These are phyloP conservation scores for Gymnopus androsaceus DNA, from an alignment of 1,284 basidiomycete genomes.

Conservation along the genomic window DNA sequence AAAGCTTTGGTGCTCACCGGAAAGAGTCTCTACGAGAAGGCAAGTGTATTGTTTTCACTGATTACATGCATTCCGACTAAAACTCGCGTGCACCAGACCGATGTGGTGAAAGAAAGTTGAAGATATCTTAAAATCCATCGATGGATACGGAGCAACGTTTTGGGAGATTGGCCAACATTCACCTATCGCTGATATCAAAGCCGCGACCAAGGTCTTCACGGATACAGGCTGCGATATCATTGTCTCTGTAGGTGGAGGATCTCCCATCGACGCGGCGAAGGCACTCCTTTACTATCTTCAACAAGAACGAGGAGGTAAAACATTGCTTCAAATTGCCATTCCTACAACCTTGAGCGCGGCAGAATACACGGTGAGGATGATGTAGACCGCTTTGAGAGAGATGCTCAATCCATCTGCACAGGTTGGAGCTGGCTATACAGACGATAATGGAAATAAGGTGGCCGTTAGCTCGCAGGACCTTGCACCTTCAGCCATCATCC, in stretches of 20 bases:
- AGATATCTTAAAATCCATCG: constrained; percentile 51
- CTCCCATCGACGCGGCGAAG: constrained; percentile 78
- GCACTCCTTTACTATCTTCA: constrained; percentile 65
- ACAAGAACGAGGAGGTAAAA: constrained; percentile 50
- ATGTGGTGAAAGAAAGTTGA: constrained; percentile 64
- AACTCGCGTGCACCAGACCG: constrained; percentile 49
- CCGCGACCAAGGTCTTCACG: constrained; percentile 59
- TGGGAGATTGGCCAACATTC: constrained; percentile 78
- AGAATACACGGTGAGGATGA: too few species aligned
- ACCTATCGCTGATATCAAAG: constrained; percentile 69
- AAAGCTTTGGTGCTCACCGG: constrained; percentile 75
- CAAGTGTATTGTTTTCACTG: constrained; percentile 22
- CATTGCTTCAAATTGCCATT: constrained; percentile 65
- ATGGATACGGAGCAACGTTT: constrained; percentile 68
- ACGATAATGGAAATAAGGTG: constrained; percentile 70
- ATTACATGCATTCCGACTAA: neutral
- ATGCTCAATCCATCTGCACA: too few species aligned
- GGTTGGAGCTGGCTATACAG: constrained; percentile 74
- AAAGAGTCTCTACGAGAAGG: constrained; percentile 66
- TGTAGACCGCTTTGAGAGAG: too few species aligned
- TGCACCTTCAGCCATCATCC: constrained; percentile 70
- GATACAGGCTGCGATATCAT: constrained; percentile 64
- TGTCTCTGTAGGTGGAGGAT: constrained; percentile 72
- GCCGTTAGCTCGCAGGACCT: constrained; percentile 55
- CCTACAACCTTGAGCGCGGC: constrained; percentile 84